Percentiles rank a stretch among this genome's conserved stretches.
Conservation (phyloP, 345 rosid species). For the Triadica sebifera region DNA sequence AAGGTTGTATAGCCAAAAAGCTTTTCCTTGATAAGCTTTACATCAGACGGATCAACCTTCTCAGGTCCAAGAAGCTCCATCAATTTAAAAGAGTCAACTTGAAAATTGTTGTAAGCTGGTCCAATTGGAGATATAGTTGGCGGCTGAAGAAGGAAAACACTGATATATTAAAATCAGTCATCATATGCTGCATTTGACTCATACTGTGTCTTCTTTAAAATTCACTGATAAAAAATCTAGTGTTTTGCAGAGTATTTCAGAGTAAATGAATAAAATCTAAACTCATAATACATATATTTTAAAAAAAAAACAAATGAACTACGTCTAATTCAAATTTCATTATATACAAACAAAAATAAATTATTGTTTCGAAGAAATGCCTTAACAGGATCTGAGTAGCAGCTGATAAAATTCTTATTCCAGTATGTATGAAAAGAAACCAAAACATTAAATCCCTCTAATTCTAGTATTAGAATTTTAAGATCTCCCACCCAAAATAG, state of each 20-base stretch:
- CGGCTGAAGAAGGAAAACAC: slow-evolving; percentile 45
- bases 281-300: not conserved
- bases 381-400: not conserved
- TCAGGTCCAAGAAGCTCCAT: slow-evolving; percentile 99
- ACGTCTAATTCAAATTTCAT: not conserved
- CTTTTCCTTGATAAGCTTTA: slow-evolving; percentile 70
- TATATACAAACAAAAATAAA: not conserved
- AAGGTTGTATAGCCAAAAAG: slow-evolving; percentile 90
- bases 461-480: not conserved
- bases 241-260: not conserved
- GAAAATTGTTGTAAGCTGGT: slow-evolving; percentile 64
- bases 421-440: not conserved
- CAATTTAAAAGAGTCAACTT: slow-evolving; percentile 83
- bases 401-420: no score
- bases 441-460: not conserved
- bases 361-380: not conserved
- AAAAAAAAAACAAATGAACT: not conserved
- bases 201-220: not conserved
- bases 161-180: slow-evolving; percentile 14
- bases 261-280: not conserved
- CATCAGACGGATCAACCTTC: slow-evolving; percentile 83
- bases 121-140: slow-evolving; percentile 63
- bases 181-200: not conserved
- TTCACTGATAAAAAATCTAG: not conserved
- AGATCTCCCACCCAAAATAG: not conserved